These are phyloP conservation scores for Blastocystis sp. DNA, from an alignment of 352 stramenopile genomes.

Conservation along the genomic window DNA sequence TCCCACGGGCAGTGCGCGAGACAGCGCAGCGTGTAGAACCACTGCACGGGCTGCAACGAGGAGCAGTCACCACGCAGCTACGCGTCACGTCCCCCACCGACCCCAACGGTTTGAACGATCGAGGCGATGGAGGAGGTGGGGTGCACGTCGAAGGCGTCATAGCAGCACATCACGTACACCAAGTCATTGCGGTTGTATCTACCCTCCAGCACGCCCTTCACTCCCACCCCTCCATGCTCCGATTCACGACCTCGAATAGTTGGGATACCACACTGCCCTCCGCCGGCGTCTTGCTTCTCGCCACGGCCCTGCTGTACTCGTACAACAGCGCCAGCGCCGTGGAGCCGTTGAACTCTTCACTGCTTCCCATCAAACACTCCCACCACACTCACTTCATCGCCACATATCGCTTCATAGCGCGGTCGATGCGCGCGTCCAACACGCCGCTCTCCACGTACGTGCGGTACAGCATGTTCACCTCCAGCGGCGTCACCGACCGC, in stretches of 20 bases:
- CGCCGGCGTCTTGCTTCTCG: not conserved
- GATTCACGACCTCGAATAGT: slow-evolving; percentile 13
- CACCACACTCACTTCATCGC: not conserved
- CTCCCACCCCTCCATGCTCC: not conserved
- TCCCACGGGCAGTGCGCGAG: not conserved
- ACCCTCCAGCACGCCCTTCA: not conserved
- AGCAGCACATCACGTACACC: slow-evolving; percentile 34
- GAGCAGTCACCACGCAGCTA: not conserved
- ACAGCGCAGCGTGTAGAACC: slow-evolving; percentile 7
- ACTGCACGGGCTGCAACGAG: not conserved
- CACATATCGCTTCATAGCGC: slow-evolving; percentile 1
- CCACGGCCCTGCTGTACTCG: not conserved
- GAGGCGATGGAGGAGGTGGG: not conserved
- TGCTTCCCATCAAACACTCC: not conserved
- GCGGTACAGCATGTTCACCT: slow-evolving; percentile 24
- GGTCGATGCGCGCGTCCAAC: not conserved
- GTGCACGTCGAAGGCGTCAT: slow-evolving; percentile 12
- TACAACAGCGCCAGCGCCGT: slow-evolving; percentile 11
- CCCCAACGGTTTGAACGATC: not conserved
- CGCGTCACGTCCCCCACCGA: too few species aligned
- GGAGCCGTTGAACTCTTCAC: slow-evolving; percentile 10
- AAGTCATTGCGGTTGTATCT: not conserved
- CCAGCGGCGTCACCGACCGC: not conserved
- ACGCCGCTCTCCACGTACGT: slow-evolving; percentile 31
- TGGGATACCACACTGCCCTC: not conserved